Percentiles rank a stretch among this genome's conserved stretches.
These are phyloP conservation scores for Pseudomonodictys pantanalensis DNA, from an alignment of 495 filamentous ascomycete species.

Conservation along the genomic window DNA sequence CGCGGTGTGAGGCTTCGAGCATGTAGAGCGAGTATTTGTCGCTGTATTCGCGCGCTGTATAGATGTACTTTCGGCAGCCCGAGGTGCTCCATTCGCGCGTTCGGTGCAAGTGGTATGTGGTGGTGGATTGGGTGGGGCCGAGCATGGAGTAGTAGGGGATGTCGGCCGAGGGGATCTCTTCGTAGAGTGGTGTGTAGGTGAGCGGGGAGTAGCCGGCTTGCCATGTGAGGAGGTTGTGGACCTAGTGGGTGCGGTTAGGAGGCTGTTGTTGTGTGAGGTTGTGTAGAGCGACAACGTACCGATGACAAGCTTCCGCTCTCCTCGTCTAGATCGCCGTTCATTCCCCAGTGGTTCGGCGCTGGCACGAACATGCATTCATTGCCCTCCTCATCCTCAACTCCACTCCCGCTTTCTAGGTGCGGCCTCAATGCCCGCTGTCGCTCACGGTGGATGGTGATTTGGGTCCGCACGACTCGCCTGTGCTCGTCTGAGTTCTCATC, in stretches of 20 bases:
- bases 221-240: constrained; percentile 30
- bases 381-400: constrained; percentile 25
- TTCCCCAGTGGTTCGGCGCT: constrained; percentile 26
- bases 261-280: not conserved
- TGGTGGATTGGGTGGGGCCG: constrained; percentile 16
- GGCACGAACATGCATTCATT: constrained; percentile 26
- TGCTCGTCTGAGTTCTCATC: constrained; percentile 28
- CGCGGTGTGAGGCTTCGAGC: constrained; percentile 22
- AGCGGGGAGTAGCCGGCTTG: constrained; percentile 25
- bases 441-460: constrained; percentile 24
- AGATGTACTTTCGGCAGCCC: constrained; percentile 28
- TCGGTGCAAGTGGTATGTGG: constrained; percentile 27
- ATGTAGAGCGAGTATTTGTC: constrained; percentile 30
- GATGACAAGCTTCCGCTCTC: constrained; percentile 26
- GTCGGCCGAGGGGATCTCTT: constrained; percentile 22
- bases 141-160: constrained; percentile 30
- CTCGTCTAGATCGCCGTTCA: constrained; percentile 27
- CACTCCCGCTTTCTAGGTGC: constrained; percentile 28
- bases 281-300: too few relatives aligned
- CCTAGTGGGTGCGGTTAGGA: constrained; percentile 10
- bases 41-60: constrained; percentile 25
- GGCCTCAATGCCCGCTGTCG: constrained; percentile 23
- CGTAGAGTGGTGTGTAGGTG: constrained; percentile 24
- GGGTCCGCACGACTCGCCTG: constrained; percentile 7
- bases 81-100: constrained; percentile 29